These are phyloP conservation scores for Discostella stelligeroides DNA, from an alignment of 108 stramenopile genomes.

Conservation along the genomic window DNA sequence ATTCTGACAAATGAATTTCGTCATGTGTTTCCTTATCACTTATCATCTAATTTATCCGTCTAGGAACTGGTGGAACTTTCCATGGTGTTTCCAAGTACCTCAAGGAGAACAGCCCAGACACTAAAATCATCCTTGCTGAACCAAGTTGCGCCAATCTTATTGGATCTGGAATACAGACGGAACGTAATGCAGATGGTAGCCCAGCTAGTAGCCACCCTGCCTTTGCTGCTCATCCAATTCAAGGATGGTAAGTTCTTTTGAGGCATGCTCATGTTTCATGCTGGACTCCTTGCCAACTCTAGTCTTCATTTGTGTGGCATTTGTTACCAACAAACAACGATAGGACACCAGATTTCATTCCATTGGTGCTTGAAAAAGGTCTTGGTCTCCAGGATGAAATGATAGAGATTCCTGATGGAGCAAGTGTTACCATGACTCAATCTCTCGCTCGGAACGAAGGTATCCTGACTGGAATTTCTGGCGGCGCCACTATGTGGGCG, in stretches of 20 bases:
- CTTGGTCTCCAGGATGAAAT: slow-evolving; percentile 43
- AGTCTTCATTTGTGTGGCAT: too few species aligned
- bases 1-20: too few species aligned
- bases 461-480: slow-evolving; percentile 65
- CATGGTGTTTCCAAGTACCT: slow-evolving; percentile 54
- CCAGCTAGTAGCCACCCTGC: slow-evolving; percentile 52
- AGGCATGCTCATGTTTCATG: background rate
- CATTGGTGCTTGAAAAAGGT: slow-evolving; percentile 51
- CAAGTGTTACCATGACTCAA: slow-evolving; percentile 51
- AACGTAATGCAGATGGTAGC: slow-evolving; percentile 53
- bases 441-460: slow-evolving; percentile 72
- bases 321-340: too few species aligned
- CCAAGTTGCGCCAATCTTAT: slow-evolving; percentile 61
- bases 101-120: slow-evolving; percentile 48
- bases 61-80: slow-evolving; percentile 64
- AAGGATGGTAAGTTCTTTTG: slow-evolving; percentile 40
- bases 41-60: too few species aligned
- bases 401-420: slow-evolving; percentile 40
- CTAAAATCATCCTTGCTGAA: slow-evolving; percentile 59
- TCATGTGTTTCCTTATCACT: too few species aligned
- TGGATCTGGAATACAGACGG: slow-evolving; percentile 50
- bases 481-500: slow-evolving; percentile 61
- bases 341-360: slow-evolving; percentile 77
- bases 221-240: slow-evolving; percentile 37
- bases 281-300: too few species aligned